These are phyloP conservation scores for Debaryomyces psychrophilus DNA, from an alignment of 1,139 yeast species.

Conservation along the genomic window DNA sequence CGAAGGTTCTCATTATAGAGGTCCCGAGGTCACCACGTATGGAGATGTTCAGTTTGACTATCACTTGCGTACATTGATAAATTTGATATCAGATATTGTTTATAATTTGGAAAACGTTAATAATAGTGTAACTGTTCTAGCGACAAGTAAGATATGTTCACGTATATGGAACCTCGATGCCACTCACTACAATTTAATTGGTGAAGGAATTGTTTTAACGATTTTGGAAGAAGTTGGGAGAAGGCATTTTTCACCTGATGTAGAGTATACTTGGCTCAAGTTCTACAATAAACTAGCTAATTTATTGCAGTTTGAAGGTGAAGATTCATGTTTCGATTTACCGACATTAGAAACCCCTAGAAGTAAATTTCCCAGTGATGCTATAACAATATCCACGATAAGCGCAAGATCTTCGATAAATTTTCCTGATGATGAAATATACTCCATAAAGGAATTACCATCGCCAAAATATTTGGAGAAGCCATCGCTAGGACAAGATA, in stretches of 20 bases:
- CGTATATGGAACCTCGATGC: conserved; percentile 24
- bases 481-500: neutral
- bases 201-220: conserved; percentile 26
- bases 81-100: conserved; percentile 23
- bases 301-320: conserved; percentile 17
- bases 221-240: conserved; percentile 20
- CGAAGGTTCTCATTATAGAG: neutral
- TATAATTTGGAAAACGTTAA: conserved; percentile 19
- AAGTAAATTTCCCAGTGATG: neutral
- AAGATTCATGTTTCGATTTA: conserved; percentile 14
- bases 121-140: conserved; percentile 7
- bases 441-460: conserved; percentile 4
- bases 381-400: neutral
- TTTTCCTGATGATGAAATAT: conserved; percentile 5
- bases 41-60: conserved; percentile 19
- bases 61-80: conserved; percentile 23
- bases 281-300: conserved; percentile 23
- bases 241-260: conserved; percentile 14
- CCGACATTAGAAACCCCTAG: neutral
- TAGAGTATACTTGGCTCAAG: conserved; percentile 18
- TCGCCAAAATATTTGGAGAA: neutral
- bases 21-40: conserved; percentile 9
- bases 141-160: conserved; percentile 22
- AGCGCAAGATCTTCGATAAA: neutral
- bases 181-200: conserved; percentile 22